Evolutionary conservation across 2,329 filamentous ascomycete genomes (phyloP).

Genomic region (Sporothrix brunneoviolacea): DNA sequence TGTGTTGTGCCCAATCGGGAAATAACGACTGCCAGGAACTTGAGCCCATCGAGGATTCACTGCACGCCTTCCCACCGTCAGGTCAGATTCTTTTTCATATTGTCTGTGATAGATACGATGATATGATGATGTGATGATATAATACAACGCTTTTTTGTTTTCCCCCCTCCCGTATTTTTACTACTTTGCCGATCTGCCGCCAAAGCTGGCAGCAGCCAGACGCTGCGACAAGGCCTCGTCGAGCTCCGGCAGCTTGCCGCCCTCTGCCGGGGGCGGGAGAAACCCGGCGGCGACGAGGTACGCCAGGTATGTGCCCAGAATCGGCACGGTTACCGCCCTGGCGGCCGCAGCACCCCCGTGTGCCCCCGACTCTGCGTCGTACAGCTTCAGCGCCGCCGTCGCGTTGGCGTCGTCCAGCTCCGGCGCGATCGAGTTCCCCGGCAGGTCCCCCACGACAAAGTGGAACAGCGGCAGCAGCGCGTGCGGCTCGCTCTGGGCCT

Average conservation of each 20-base stretch:
- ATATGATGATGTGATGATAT: too few species aligned
- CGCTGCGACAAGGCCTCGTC: background rate
- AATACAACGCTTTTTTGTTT: background rate
- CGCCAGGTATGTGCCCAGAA: slow-evolving; percentile 56
- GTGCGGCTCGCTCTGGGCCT: slow-evolving; percentile 60
- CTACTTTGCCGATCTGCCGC: slow-evolving; percentile 6
- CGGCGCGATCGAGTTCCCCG: slow-evolving; percentile 58
- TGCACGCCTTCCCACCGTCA: too few species aligned
- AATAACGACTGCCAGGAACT: slow-evolving; percentile 9
- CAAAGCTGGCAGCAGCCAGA: background rate
- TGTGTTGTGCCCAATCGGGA: slow-evolving; percentile 14
- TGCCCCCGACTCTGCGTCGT: slow-evolving; percentile 41
- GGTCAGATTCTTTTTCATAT: too few species aligned
- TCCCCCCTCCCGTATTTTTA: background rate
- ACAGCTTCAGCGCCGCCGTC: slow-evolving; percentile 48
- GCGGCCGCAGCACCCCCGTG: slow-evolving; percentile 41
- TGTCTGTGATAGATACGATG: too few species aligned
- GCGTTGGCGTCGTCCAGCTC: slow-evolving; percentile 70
- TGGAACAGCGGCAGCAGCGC: slow-evolving; percentile 71
- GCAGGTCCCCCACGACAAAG: slow-evolving; percentile 65
- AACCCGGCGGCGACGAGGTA: slow-evolving; percentile 60
- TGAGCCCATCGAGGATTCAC: background rate
- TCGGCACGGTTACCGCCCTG: slow-evolving; percentile 51
- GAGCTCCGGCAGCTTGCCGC: slow-evolving; percentile 2
- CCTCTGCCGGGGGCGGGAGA: slow-evolving; percentile 39